Evolutionary conservation across 495 filamentous ascomycete genomes (phyloP).

Genomic region (Penicillium cosmopolitanum): DNA sequence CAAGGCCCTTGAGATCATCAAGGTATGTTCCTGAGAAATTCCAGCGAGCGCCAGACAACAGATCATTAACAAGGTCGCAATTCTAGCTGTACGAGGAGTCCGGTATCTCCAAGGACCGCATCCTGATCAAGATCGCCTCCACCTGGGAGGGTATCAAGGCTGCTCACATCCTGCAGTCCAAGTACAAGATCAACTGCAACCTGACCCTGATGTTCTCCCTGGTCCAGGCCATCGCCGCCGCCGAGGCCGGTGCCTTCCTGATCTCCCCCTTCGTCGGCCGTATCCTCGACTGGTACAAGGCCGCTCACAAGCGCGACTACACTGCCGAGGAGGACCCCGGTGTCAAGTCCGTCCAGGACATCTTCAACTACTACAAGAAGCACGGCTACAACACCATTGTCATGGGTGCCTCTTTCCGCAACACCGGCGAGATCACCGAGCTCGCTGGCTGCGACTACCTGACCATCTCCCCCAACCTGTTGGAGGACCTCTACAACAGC

Average conservation of each 20-base stretch:
- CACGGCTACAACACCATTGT: slow-evolving; percentile 97
- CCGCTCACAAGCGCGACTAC: slow-evolving; percentile 91
- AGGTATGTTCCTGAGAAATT: slow-evolving; percentile 53
- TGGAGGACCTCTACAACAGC: slow-evolving; percentile 92
- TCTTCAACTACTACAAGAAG: slow-evolving; percentile 99
- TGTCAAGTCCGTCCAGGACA: slow-evolving; percentile 90
- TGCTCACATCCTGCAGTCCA: slow-evolving; percentile 86
- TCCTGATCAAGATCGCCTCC: slow-evolving; percentile 66
- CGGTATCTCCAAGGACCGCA: slow-evolving; percentile 89
- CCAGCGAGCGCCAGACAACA: no score
- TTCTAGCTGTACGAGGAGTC: slow-evolving; percentile 84
- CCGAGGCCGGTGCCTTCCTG: slow-evolving; percentile 96
- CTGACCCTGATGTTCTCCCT: slow-evolving; percentile 98
- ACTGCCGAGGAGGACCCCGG: slow-evolving; percentile 87
- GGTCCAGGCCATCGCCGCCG: slow-evolving; percentile 92
- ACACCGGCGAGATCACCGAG: slow-evolving; percentile 94
- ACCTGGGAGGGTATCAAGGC: slow-evolving; percentile 96
- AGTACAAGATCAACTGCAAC: slow-evolving; percentile 97
- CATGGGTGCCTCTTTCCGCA: slow-evolving; percentile 99
- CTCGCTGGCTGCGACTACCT: slow-evolving; percentile 98
- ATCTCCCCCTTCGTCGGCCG: slow-evolving; percentile 99
- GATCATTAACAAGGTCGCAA: slow-evolving; percentile 15
- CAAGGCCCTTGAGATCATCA: slow-evolving; percentile 97
- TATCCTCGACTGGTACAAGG: slow-evolving; percentile 99
- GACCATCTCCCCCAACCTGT: slow-evolving; percentile 93